Conservation (phyloP, 495 filamentous ascomycete genomes). For the Rhypophila decipiens region DNA sequence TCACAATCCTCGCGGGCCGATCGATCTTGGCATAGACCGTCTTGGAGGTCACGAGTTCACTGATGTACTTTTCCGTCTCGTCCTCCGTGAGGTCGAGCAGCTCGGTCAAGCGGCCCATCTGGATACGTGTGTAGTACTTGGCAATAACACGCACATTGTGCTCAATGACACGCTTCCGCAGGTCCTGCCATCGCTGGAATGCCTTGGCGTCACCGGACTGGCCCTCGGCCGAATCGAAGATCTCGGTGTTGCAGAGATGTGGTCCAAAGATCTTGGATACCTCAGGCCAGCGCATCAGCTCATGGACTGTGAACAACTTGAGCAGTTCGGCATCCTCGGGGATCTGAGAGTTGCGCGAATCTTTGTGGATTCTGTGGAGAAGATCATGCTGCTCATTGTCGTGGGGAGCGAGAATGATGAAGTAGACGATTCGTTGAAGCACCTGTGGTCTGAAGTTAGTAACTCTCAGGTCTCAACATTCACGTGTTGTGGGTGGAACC, state of each 20-base stretch:
- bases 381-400: slow-evolving; percentile 99
- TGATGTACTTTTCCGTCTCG: slow-evolving; percentile 97
- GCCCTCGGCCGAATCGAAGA: slow-evolving; percentile 63
- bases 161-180: slow-evolving; percentile 96
- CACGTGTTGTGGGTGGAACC: slow-evolving; percentile 19
- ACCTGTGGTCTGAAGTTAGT: slow-evolving; percentile 46
- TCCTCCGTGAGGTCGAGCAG: slow-evolving; percentile 87
- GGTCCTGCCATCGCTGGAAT: slow-evolving; percentile 77
- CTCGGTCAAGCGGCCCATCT: slow-evolving; percentile 79
- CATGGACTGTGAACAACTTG: slow-evolving; percentile 89
- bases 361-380: slow-evolving; percentile 79
- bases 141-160: slow-evolving; percentile 97
- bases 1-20: slow-evolving; percentile 83
- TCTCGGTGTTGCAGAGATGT: slow-evolving; percentile 83
- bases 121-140: slow-evolving; percentile 97
- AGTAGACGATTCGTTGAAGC: slow-evolving; percentile 91
- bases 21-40: slow-evolving; percentile 98
- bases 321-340: slow-evolving; percentile 72
- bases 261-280: slow-evolving; percentile 80
- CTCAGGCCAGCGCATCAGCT: slow-evolving; percentile 97
- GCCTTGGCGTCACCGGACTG: slow-evolving; percentile 68
- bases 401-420: slow-evolving; percentile 90
- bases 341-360: slow-evolving; percentile 60
- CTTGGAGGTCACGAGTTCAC: slow-evolving; percentile 89
- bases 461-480: neutral